These are phyloP conservation scores for Plasmodium knowlesi DNA, from an alignment of 169 alveolate species.

Conservation along the genomic window DNA sequence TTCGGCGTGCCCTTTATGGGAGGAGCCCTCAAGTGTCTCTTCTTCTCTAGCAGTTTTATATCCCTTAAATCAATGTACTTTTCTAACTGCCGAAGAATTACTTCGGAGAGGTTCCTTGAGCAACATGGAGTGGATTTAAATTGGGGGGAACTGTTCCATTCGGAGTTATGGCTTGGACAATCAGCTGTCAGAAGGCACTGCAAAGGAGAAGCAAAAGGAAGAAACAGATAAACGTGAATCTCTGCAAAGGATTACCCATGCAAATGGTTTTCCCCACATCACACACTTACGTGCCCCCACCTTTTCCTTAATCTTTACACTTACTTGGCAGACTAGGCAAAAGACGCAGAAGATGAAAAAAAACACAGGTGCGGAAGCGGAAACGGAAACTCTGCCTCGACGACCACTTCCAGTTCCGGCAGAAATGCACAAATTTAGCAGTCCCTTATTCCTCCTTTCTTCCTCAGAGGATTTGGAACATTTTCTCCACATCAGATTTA, in stretches of 20 bases:
- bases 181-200: neutral
- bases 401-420: neutral
- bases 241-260: neutral
- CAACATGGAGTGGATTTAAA: neutral
- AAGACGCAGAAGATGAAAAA: neutral
- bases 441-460: neutral
- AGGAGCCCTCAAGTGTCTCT: neutral
- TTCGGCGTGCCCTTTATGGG: neutral
- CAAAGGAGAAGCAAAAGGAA: neutral
- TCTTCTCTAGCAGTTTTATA: neutral
- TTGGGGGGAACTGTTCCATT: neutral
- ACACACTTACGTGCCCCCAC: neutral
- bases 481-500: neutral
- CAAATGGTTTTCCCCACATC: neutral
- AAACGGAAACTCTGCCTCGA: neutral
- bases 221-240: neutral
- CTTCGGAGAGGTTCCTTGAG: slow-evolving; percentile 1
- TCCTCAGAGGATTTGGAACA: neutral
- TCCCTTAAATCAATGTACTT: neutral
- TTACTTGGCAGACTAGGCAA: neutral
- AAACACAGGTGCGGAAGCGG: neutral
- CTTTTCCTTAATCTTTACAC: neutral
- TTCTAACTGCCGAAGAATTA: neutral
- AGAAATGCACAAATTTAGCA: neutral
- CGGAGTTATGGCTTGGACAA: neutral